Evolutionary conservation across 2,329 filamentous ascomycete genomes (phyloP).

Genomic region (Ophiostoma ips): DNA sequence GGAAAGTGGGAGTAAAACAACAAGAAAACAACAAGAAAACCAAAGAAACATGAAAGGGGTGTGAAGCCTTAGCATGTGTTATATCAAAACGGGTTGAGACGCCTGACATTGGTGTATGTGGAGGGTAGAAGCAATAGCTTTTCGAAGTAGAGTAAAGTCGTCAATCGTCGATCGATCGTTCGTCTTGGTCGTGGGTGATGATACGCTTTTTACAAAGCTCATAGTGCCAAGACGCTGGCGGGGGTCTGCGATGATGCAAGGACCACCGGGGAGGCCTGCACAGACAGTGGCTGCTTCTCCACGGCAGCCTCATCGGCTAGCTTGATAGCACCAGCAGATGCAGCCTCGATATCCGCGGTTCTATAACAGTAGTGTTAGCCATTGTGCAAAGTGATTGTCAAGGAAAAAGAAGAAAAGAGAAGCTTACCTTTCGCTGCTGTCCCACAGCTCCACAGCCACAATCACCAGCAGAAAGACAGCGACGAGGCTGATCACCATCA

Average conservation of each 20-base stretch:
- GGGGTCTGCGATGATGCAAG: background rate
- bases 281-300: conserved; percentile 9
- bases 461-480: conserved; percentile 19
- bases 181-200: background rate
- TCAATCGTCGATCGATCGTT: background rate
- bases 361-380: background rate
- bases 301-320: conserved; percentile 6
- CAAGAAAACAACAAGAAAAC: background rate
- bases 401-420: no score
- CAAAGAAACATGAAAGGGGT: background rate
- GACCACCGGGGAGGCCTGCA: conserved; percentile 8
- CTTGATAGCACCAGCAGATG: conserved; percentile 14
- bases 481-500: conserved; percentile 19
- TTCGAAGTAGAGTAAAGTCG: background rate
- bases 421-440: conserved; percentile 13
- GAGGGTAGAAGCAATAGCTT: no score
- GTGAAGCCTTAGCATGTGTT: no score
- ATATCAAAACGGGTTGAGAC: no score
- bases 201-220: background rate
- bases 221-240: background rate
- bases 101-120: no score
- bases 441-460: conserved; percentile 19
- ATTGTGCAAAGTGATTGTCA: background rate
- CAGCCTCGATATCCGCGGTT: conserved; percentile 6
- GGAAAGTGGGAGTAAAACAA: background rate